These are phyloP conservation scores for Venturia oleaginea DNA, from an alignment of 2,329 filamentous ascomycete genomes.

Conservation along the genomic window DNA sequence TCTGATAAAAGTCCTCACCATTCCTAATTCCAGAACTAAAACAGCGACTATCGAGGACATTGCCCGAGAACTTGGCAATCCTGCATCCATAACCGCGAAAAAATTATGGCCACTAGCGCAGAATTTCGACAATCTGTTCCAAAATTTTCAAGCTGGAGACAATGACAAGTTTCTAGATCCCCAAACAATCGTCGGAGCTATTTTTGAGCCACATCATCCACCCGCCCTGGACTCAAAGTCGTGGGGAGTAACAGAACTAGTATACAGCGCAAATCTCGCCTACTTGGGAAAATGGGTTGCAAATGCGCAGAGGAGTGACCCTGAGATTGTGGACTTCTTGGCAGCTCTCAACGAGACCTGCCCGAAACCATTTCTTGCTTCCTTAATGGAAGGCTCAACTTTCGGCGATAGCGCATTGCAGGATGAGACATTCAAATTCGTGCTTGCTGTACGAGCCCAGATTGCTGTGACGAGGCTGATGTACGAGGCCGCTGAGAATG, in stretches of 20 bases:
- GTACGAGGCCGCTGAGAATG: constrained; percentile 22
- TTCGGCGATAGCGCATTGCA: constrained; percentile 33
- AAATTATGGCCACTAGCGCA: constrained; percentile 27
- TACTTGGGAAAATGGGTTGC: constrained; percentile 32
- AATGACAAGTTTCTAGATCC: constrained; percentile 31
- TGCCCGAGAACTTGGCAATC: constrained; percentile 21
- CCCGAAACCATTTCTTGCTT: constrained; percentile 25
- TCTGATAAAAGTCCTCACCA: constrained; percentile 22
- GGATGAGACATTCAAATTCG: constrained; percentile 38
- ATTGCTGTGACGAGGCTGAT: constrained; percentile 38
- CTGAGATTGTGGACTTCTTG: constrained; percentile 24
- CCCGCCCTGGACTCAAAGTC: constrained; percentile 21
- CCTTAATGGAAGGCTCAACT: constrained; percentile 17
- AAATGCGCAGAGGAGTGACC: constrained; percentile 21
- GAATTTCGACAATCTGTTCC: constrained; percentile 27
- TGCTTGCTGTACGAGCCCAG: constrained; percentile 47
- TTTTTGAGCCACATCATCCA: constrained; percentile 27
- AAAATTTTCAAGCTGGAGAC: not conserved
- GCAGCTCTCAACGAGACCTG: constrained; percentile 27
- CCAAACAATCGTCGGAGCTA: constrained; percentile 28
- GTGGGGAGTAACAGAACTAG: constrained; percentile 31
- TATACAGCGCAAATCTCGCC: constrained; percentile 38
- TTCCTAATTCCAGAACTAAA: constrained; percentile 18
- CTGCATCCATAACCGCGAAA: constrained; percentile 28
- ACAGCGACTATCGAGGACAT: constrained; percentile 16